Evolutionary conservation across 2,329 filamentous ascomycete species (phyloP).

Genomic region (Colletotrichum theobromicola): DNA sequence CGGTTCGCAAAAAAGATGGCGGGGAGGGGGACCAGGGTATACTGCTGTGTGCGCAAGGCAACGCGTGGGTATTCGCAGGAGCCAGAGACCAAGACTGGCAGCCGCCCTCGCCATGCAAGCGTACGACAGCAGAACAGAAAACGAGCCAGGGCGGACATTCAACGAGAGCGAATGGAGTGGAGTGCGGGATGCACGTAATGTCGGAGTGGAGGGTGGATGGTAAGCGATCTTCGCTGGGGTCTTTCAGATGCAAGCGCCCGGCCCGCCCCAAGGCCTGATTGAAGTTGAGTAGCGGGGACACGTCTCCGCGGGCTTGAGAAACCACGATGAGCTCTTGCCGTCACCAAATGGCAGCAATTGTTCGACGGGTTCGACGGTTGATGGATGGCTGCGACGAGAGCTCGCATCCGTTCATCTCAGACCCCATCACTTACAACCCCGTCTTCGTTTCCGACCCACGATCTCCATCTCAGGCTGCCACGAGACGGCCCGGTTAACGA

Average conservation of each 20-base stretch:
- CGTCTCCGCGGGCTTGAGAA: not conserved
- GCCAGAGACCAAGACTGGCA: conserved; percentile 3
- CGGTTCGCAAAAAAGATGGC: not conserved
- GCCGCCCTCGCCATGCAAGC: conserved; percentile 16
- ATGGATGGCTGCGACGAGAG: not conserved
- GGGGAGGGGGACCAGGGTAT: not conserved
- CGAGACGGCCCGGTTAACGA: not conserved
- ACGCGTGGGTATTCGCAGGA: conserved; percentile 12
- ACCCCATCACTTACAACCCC: not conserved
- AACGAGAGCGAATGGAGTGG: conserved; percentile 8
- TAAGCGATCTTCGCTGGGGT: conserved; percentile 14
- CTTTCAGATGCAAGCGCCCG: conserved; percentile 21
- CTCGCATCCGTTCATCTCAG: not conserved
- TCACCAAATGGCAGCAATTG: not conserved
- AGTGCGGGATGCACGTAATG: conserved; percentile 15
- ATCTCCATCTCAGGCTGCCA: not conserved
- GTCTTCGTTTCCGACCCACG: not conserved
- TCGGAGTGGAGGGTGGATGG: not conserved
- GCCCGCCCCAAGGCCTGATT: not conserved
- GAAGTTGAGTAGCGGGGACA: not conserved
- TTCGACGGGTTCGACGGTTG: too few species aligned
- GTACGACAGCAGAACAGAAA: not conserved
- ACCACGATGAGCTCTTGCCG: not conserved
- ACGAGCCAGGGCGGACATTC: not conserved
- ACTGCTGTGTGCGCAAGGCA: conserved; percentile 8